A percentile compares a stretch with the other conserved stretches of the same genome.
Conservation (phyloP, 2,329 filamentous ascomycete species). For the Ophiocordyceps camponoti-saundersi region DNA sequence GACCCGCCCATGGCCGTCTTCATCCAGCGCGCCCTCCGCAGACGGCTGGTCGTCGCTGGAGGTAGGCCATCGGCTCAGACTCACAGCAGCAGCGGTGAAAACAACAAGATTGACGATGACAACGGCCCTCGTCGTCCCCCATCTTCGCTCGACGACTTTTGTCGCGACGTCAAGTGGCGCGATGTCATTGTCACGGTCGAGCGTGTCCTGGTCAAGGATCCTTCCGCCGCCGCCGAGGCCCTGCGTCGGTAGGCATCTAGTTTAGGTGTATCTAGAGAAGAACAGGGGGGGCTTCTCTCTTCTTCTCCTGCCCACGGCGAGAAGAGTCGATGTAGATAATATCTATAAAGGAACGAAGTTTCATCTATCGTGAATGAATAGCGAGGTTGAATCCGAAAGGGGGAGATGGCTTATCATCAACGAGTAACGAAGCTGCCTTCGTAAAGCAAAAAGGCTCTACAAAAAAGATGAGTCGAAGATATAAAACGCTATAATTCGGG, state of each 20-base stretch:
- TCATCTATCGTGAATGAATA: no score
- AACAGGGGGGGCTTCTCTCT: no score
- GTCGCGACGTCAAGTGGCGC: constrained; percentile 13
- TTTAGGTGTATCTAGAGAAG: no score
- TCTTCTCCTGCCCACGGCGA: no score
- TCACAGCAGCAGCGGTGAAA: neutral
- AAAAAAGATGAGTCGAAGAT: no score
- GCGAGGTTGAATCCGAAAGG: no score
- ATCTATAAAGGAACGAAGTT: no score
- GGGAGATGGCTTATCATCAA: no score
- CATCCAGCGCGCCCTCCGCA: constrained; percentile 15
- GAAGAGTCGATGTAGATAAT: no score
- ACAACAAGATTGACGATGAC: neutral
- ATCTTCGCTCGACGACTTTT: constrained; percentile 16
- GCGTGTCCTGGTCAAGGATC: constrained; percentile 11
- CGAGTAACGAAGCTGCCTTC: no score
- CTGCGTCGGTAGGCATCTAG: constrained; percentile 4
- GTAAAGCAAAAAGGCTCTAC: no score
- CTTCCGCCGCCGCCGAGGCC: constrained; percentile 5
- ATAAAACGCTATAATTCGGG: no score
- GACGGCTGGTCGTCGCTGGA: constrained; percentile 5
- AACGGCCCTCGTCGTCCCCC: constrained; percentile 3
- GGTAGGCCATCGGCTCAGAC: constrained; percentile 1
- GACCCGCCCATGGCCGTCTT: constrained; percentile 16
- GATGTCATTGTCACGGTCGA: constrained; percentile 17